Base-by-base conservation (phyloP, 2,329 filamentous ascomycete genomes). In the Parafenestella ontariensis region DNA sequence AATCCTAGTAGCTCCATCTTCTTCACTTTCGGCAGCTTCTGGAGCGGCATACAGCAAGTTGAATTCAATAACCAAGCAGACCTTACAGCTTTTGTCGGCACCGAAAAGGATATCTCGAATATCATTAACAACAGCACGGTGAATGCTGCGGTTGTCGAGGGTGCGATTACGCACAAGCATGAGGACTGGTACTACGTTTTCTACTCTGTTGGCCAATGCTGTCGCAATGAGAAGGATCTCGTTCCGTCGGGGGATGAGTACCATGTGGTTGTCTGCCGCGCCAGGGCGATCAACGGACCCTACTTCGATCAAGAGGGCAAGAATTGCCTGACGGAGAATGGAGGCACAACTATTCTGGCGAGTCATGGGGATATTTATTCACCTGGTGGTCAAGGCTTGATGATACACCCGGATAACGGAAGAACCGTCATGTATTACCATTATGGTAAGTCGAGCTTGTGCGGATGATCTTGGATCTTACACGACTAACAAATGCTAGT, bases 1-100 rank as follows among this genome's bases (percentile, higher is more conserved):
- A 48, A 72, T 70, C 13, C 50, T 1, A 43, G 42, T 1, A 45
- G 33, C 2, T 47, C 59, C 0, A 79, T 80, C 26, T 79, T 81
- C 49, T 74, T 86, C 64, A 86, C 80, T 52, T 90, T 89, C 57
- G 88, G 88, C 18, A 87, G 83, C 21, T 90, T 87, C 78, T 91
- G 87, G 87, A 71, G 77, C 4, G 83, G 85, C 62, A 82, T 90
- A 55, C 87, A 84, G 73, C 86, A 88, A 65, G 83, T 85, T 0
- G 67, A 76, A 9, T 77, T 89, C 17, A 37, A 49, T 5, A 43
- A 53, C 0, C 20, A 56, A 20, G 40, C 50, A 3, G 23, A 61
- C 5, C 44, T 64, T 9, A 46, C 50, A 3, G 50, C 46, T 2
- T 59, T 58, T 41, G 51, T 54, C 5, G 52, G 50, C 15, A 41